phyloP scores from a whole-genome alignment of 169 alveolate species.

The Eimeria praecox region DNA sequence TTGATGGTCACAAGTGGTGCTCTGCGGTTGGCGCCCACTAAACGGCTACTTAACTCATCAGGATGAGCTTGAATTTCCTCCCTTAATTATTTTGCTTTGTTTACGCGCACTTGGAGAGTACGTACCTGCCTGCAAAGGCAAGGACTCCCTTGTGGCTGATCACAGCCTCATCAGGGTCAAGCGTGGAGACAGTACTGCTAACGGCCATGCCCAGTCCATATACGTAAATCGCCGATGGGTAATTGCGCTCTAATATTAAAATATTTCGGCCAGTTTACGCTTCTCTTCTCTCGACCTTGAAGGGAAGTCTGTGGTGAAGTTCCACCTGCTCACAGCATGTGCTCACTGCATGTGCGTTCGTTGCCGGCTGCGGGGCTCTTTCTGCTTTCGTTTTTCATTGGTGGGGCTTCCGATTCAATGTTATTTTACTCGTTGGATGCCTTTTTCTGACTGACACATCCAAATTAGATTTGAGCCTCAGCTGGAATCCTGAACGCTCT shows the following conservation, averaged over 20 bases:
- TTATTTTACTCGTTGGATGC: neutral
- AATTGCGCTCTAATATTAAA: neutral
- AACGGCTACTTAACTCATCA: neutral
- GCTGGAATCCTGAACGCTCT: neutral
- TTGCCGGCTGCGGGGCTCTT: slow-evolving; percentile 43
- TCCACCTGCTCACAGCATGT: neutral
- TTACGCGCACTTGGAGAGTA: neutral
- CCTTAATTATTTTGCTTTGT: neutral
- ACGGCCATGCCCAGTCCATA: neutral
- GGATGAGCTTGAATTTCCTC: neutral
- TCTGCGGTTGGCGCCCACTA: neutral
- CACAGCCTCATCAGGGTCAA: neutral
- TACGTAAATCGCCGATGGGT: neutral
- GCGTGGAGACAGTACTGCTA: neutral
- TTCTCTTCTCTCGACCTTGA: neutral
- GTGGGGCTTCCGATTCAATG: neutral
- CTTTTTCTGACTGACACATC: neutral
- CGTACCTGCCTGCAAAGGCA: neutral
- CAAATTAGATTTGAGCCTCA: neutral
- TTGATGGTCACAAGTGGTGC: neutral
- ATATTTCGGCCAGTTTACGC: neutral
- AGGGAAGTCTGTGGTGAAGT: neutral
- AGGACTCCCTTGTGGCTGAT: neutral
- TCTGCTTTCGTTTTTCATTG: neutral
- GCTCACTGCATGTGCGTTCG: slow-evolving; percentile 8